Evolutionary conservation across 768 basidiomycete genomes (phyloP).

Genomic region (Podaxis rugospora): DNA sequence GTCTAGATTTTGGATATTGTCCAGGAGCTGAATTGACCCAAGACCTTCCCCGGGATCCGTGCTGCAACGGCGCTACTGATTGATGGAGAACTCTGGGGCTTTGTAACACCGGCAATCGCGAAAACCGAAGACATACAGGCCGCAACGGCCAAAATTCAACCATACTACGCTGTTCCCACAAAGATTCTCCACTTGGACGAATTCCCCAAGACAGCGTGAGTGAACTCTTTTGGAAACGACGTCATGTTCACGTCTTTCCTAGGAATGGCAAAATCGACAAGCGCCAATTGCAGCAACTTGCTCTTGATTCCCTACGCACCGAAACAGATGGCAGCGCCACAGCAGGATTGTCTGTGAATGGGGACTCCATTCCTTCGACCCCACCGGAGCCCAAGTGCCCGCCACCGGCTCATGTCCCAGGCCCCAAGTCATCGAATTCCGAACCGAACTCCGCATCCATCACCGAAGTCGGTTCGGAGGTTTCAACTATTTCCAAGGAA

Average conservation of each 20-base stretch:
- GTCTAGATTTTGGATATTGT: not conserved
- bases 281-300: conserved; percentile 35
- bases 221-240: not conserved
- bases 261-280: conserved; percentile 53
- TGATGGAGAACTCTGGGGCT: conserved; percentile 51
- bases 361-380: conserved; percentile 10
- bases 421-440: conserved; percentile 10
- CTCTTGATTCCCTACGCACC: conserved; percentile 19
- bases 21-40: not conserved
- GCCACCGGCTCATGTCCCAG: conserved; percentile 13
- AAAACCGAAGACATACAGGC: conserved; percentile 33
- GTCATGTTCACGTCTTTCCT: conserved; percentile 3
- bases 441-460: conserved; percentile 13
- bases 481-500: conserved; percentile 26
- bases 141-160: conserved; percentile 47
- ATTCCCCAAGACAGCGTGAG: conserved; percentile 52
- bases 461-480: conserved; percentile 21
- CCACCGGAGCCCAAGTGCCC: conserved; percentile 11
- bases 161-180: conserved; percentile 57
- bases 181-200: conserved; percentile 36
- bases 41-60: conserved; percentile 39
- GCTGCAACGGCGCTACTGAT: conserved; percentile 49
- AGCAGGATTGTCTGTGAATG: conserved; percentile 11
- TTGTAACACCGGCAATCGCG: conserved; percentile 37
- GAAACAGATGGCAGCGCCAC: not conserved